These are phyloP conservation scores for Myxozyma monticola DNA, from an alignment of 805 yeast species.

Conservation along the genomic window DNA sequence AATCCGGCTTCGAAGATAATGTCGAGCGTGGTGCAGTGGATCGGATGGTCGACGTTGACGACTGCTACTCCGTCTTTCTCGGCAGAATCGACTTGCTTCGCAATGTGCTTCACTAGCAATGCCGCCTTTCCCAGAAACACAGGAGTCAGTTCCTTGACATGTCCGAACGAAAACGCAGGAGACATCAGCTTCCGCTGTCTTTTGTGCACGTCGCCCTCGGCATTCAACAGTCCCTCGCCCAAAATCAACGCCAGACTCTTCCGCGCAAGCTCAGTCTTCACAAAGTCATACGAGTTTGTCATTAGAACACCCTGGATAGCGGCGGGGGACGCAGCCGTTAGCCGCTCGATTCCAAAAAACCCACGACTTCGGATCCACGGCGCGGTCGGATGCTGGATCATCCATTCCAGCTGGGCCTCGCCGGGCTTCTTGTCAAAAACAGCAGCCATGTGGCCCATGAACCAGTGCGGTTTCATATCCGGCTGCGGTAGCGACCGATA, in stretches of 20 bases:
- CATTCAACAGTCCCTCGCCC: conserved; percentile 25
- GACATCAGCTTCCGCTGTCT: conserved; percentile 19
- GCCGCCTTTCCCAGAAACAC: conserved; percentile 13
- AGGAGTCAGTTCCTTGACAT: conserved; percentile 21
- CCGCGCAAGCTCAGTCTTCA: conserved; percentile 10
- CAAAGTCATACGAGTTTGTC: conserved; percentile 22
- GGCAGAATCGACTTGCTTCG: conserved; percentile 4
- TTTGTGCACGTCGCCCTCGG: conserved; percentile 23
- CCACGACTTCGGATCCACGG: conserved; percentile 16
- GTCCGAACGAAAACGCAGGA: conserved; percentile 26
- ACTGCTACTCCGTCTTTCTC: conserved; percentile 1
- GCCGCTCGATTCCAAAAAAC: conserved; percentile 11
- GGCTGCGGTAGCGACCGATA: conserved; percentile 17
- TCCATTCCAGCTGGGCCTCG: conserved; percentile 12
- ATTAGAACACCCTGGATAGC: conserved; percentile 20
- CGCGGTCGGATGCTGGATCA: conserved; percentile 7
- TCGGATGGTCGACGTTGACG: conserved; percentile 8
- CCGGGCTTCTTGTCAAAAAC: conserved; percentile 5
- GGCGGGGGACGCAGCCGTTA: conserved; percentile 5
- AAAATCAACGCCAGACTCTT: conserved; percentile 3
- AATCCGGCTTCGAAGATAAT: conserved; percentile 24
- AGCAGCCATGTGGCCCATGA: conserved; percentile 12
- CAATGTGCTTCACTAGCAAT: conserved; percentile 1
- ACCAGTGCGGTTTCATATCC: conserved; percentile 12
- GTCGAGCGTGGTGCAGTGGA: conserved; percentile 23